phyloP scores from a whole-genome alignment of 2,329 filamentous ascomycete genomes.

The Talaromyces funiculosus region DNA sequence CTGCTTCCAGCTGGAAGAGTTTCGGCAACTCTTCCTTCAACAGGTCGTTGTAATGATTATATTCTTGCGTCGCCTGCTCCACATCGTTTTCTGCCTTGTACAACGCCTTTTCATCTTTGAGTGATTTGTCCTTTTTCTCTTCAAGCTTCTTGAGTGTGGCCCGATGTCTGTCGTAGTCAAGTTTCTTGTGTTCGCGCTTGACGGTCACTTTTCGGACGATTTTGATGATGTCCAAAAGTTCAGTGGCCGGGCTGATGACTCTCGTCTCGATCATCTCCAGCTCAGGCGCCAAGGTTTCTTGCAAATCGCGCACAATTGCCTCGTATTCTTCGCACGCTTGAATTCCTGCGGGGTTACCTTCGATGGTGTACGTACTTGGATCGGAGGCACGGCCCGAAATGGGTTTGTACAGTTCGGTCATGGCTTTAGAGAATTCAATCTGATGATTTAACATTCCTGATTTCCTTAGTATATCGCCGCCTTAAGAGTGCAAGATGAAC shows the following conservation, averaged over 20 bases:
- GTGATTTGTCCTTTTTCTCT: slow-evolving; percentile 92
- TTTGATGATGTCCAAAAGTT: slow-evolving; percentile 92
- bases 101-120: slow-evolving; percentile 95
- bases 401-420: slow-evolving; percentile 95
- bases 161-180: slow-evolving; percentile 89
- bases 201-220: slow-evolving; percentile 79
- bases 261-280: slow-evolving; percentile 95
- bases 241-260: slow-evolving; percentile 85
- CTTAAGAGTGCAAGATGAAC: too few relatives aligned
- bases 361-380: slow-evolving; percentile 71
- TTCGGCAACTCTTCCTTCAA: slow-evolving; percentile 93
- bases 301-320: slow-evolving; percentile 78
- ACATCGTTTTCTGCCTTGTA: slow-evolving; percentile 93
- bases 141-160: slow-evolving; percentile 84
- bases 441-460: slow-evolving; percentile 88
- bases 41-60: slow-evolving; percentile 95
- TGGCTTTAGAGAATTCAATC: slow-evolving; percentile 95
- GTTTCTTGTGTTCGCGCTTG: slow-evolving; percentile 95
- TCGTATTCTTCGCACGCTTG: slow-evolving; percentile 96
- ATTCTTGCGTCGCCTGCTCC: slow-evolving; percentile 89
- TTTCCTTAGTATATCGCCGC: background rate
- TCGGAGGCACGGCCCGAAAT: slow-evolving; percentile 95
- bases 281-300: slow-evolving; percentile 82
- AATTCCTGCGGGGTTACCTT: slow-evolving; percentile 91
- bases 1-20: slow-evolving; percentile 79